These are phyloP conservation scores for Hebeloma cylindrosporum DNA, from an alignment of 768 basidiomycete genomes.

Conservation along the genomic window DNA sequence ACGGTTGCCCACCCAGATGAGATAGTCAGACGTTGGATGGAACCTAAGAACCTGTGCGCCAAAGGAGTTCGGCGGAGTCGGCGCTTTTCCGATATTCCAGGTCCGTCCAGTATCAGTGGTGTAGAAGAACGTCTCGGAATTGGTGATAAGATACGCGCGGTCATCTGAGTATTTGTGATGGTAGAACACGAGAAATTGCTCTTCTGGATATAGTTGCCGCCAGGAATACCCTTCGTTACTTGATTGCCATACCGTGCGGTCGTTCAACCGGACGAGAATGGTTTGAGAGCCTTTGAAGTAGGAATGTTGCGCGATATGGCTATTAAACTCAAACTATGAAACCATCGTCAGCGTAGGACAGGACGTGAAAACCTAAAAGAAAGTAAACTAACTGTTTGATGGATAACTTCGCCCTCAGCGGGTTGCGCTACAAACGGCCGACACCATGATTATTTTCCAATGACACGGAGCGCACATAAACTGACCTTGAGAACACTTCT, in stretches of 20 bases:
- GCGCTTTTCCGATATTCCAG: constrained; percentile 64
- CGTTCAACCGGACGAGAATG: constrained; percentile 76
- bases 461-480: constrained; percentile 19
- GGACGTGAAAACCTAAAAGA: background rate
- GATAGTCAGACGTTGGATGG: constrained; percentile 79
- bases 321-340: constrained; percentile 63
- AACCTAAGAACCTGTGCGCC: constrained; percentile 77
- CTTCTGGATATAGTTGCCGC: constrained; percentile 59
- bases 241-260: constrained; percentile 88
- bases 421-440: constrained; percentile 60
- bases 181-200: constrained; percentile 79
- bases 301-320: constrained; percentile 66
- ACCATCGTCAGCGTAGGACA: background rate
- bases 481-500: constrained; percentile 80
- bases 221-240: constrained; percentile 94
- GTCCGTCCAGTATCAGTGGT: constrained; percentile 79
- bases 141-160: constrained; percentile 90
- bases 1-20: constrained; percentile 86
- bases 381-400: constrained; percentile 59
- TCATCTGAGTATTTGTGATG: constrained; percentile 80
- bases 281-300: constrained; percentile 90
- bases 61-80: constrained; percentile 77
- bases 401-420: constrained; percentile 70
- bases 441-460: background rate
- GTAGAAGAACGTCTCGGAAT: constrained; percentile 59